A percentile compares a stretch with the other conserved stretches of the same genome.
These are phyloP conservation scores for Aspergillus carlsbadensis DNA, from an alignment of 495 filamentous ascomycete species.

Conservation along the genomic window DNA sequence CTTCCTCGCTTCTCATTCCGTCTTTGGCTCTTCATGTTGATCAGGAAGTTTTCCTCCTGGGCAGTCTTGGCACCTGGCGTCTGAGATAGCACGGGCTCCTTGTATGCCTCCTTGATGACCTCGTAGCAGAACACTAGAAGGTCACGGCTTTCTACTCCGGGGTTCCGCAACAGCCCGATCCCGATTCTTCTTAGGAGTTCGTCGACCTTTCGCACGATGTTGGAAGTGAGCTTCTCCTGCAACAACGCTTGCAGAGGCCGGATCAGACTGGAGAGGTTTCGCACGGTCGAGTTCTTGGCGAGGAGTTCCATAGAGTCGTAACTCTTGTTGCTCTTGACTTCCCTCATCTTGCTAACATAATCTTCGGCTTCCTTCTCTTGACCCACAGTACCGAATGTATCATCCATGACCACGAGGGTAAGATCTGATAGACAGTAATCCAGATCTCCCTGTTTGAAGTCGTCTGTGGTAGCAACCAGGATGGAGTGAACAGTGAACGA, in stretches of 20 bases:
- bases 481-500: constrained; percentile 95
- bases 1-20: constrained; percentile 59
- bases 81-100: constrained; percentile 36
- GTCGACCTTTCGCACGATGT: constrained; percentile 82
- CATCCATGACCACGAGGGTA: constrained; percentile 87
- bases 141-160: constrained; percentile 69
- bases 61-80: constrained; percentile 50
- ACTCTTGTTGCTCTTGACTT: constrained; percentile 96
- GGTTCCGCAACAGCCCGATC: constrained; percentile 77
- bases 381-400: constrained; percentile 93
- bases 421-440: constrained; percentile 84
- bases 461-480: constrained; percentile 69
- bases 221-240: constrained; percentile 75
- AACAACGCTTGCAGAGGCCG: constrained; percentile 74
- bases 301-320: constrained; percentile 96
- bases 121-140: constrained; percentile 92
- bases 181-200: constrained; percentile 82
- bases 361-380: constrained; percentile 97
- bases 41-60: constrained; percentile 67
- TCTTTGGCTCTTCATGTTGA: constrained; percentile 71
- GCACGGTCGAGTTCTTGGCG: constrained; percentile 73
- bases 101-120: constrained; percentile 82
- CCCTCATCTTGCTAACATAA: constrained; percentile 93
- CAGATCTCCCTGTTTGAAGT: constrained; percentile 75
- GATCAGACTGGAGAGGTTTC: constrained; percentile 70